Evolutionary conservation across 2,329 filamentous ascomycete genomes (phyloP).

Genomic region (Cladophialophora psammophila): DNA sequence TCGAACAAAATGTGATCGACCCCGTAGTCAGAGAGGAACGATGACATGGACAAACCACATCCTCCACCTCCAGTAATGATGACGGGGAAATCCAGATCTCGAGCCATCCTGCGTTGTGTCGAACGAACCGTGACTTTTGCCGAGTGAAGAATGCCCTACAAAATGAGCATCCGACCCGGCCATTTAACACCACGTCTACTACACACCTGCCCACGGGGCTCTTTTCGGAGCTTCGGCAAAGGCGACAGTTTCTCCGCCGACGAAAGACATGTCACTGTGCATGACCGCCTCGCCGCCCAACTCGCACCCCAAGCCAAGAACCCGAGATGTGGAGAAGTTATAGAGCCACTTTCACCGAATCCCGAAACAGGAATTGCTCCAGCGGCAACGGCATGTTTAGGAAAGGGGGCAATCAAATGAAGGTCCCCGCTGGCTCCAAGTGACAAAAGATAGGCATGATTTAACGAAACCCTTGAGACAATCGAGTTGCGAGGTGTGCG

Average conservation of each 20-base stretch:
- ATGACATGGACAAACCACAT: slow-evolving; percentile 43
- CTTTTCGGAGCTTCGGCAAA: not conserved
- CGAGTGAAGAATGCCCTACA: not conserved
- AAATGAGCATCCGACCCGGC: not conserved
- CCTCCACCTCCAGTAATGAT: slow-evolving; percentile 45
- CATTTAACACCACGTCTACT: not conserved
- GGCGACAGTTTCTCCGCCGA: not conserved
- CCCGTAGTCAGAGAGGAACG: slow-evolving; percentile 43
- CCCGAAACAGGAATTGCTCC: not conserved
- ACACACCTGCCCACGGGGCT: not conserved
- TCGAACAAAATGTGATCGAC: slow-evolving; percentile 44
- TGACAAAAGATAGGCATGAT: not conserved
- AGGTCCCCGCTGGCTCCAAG: not conserved
- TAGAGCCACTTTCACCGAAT: not conserved
- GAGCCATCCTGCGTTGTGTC: not conserved
- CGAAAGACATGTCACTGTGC: not conserved
- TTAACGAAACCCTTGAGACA: not conserved
- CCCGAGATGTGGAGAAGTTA: not conserved
- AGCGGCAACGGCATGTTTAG: not conserved
- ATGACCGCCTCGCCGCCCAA: not conserved
- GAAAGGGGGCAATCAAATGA: not conserved
- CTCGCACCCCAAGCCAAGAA: not conserved
- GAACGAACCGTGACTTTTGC: not conserved
- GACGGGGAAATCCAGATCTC: slow-evolving; percentile 34
- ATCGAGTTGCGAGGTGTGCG: not conserved